Evolutionary conservation across 2,329 filamentous ascomycete species (phyloP).

Genomic region (Didymella sp.): DNA sequence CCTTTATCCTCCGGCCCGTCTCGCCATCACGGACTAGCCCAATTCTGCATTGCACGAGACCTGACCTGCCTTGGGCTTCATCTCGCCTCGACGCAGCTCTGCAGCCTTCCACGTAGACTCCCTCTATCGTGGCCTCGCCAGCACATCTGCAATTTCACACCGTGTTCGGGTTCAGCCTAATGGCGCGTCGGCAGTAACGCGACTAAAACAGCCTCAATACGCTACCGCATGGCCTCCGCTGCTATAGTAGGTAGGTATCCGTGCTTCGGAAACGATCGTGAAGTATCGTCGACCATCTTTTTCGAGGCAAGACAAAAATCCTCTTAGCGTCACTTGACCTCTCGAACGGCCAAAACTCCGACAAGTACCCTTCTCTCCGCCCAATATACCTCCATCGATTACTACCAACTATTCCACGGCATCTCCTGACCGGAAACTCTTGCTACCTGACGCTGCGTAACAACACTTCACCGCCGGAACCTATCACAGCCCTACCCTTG

Average conservation of each 20-base stretch:
- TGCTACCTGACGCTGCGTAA: conserved; percentile 18
- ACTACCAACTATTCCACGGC: conserved; percentile 12
- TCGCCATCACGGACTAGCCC: conserved; percentile 35
- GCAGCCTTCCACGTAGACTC: conserved; percentile 31
- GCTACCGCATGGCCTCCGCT: conserved; percentile 30
- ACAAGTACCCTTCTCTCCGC: conserved; percentile 11
- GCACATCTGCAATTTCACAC: conserved; percentile 25
- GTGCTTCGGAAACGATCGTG: conserved; percentile 35
- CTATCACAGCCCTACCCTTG: conserved; percentile 14
- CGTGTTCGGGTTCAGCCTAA: conserved; percentile 20
- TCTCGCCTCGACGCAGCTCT: conserved; percentile 25
- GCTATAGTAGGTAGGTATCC: conserved; percentile 25
- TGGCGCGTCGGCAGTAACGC: conserved; percentile 26
- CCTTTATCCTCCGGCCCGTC: conserved; percentile 34
- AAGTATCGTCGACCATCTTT: conserved; percentile 27
- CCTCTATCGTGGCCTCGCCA: conserved; percentile 30
- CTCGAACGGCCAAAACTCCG: conserved; percentile 21
- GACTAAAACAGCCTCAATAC: conserved; percentile 29
- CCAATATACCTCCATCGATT: conserved; percentile 18
- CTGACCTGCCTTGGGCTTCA: conserved; percentile 31
- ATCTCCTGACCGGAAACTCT: conserved; percentile 18
- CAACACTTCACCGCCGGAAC: conserved; percentile 14
- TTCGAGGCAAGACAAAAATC: conserved; percentile 32
- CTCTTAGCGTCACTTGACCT: conserved; percentile 41
- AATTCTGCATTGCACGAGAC: conserved; percentile 44